A percentile compares a stretch with the other conserved stretches of the same genome.
Conservation (phyloP, 2,329 filamentous ascomycete genomes). For the Calycina marina region DNA sequence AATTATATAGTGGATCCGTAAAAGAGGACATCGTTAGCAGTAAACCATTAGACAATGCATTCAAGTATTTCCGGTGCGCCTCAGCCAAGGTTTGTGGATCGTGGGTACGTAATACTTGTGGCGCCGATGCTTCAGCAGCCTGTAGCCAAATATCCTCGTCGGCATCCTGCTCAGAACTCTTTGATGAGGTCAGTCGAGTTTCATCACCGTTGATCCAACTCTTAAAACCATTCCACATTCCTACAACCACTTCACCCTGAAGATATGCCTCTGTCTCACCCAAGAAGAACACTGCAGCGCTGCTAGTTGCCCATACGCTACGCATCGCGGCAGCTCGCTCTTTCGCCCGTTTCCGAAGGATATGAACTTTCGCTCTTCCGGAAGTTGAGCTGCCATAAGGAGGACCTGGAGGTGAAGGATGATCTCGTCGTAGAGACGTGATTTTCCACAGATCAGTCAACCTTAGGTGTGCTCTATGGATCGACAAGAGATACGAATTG, state of each 20-base stretch:
- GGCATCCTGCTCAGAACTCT: slow-evolving; percentile 16
- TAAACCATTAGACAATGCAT: slow-evolving; percentile 48
- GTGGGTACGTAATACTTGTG: slow-evolving; percentile 28
- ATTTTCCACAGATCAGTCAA: slow-evolving; percentile 80
- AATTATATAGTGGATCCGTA: slow-evolving; percentile 47
- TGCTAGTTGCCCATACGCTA: slow-evolving; percentile 78
- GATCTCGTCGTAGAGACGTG: slow-evolving; percentile 59
- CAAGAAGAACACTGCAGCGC: slow-evolving; percentile 76
- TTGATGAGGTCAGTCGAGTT: slow-evolving; percentile 8
- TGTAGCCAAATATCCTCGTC: slow-evolving; percentile 31
- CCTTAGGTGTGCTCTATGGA: slow-evolving; percentile 73
- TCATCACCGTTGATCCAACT: slow-evolving; percentile 44
- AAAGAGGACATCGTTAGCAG: slow-evolving; percentile 50
- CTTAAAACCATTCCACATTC: slow-evolving; percentile 68
- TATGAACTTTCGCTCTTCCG: slow-evolving; percentile 43
- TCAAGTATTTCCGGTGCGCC: slow-evolving; percentile 66
- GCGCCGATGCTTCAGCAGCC: slow-evolving; percentile 10
- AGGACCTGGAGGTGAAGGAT: slow-evolving; percentile 56
- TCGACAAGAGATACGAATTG: slow-evolving; percentile 73
- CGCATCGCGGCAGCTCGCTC: slow-evolving; percentile 54
- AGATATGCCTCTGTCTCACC: slow-evolving; percentile 80
- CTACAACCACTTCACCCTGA: slow-evolving; percentile 74
- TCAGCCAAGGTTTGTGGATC: slow-evolving; percentile 76
- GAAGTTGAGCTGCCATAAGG: slow-evolving; percentile 45
- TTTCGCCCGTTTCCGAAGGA: slow-evolving; percentile 49